A percentile compares a stretch with the other conserved stretches of the same genome.
phyloP scores from a whole-genome alignment of 495 filamentous ascomycete genomes.

The Parathielavia hyrcaniae region DNA sequence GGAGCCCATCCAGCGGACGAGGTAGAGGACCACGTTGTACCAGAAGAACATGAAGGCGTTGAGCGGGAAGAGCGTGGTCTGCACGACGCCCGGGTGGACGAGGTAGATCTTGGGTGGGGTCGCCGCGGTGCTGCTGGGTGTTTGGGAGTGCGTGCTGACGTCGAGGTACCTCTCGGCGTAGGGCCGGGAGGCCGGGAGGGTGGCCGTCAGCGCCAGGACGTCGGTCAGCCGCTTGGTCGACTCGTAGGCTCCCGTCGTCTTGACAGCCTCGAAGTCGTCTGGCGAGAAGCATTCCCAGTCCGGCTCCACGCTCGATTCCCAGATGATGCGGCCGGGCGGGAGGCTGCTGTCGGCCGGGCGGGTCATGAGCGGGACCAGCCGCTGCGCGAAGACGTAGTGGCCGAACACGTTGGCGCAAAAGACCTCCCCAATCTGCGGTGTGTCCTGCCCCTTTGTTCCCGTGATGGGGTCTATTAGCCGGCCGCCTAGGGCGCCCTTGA shows the following conservation, averaged over 20 bases:
- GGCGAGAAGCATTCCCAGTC: conserved; percentile 48
- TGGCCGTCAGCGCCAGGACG: conserved; percentile 66
- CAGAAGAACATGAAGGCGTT: conserved; percentile 55
- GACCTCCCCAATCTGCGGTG: conserved; percentile 55
- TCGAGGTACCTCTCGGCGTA: conserved; percentile 44
- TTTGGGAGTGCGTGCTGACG: neutral
- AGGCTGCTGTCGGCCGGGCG: conserved; percentile 34
- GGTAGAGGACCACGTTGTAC: conserved; percentile 54
- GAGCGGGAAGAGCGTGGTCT: conserved; percentile 71
- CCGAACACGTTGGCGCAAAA: conserved; percentile 93
- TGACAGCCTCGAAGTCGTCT: conserved; percentile 71
- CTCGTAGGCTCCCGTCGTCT: conserved; percentile 64
- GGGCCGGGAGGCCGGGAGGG: conserved; percentile 56
- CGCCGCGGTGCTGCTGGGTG: neutral
- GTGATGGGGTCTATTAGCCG: conserved; percentile 42
- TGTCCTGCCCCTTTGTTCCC: neutral
- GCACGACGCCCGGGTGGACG: conserved; percentile 81
- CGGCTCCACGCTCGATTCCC: conserved; percentile 76
- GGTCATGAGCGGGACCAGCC: conserved; percentile 64
- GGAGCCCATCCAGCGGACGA: conserved; percentile 72
- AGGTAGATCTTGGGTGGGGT: conserved; percentile 59
- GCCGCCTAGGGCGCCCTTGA: conserved; percentile 60
- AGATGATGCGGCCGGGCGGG: conserved; percentile 60
- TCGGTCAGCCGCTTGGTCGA: conserved; percentile 80
- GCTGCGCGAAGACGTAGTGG: conserved; percentile 84